Base-by-base conservation (phyloP, 2,329 filamentous ascomycete species). In the Harringtonia aguacate region DNA sequence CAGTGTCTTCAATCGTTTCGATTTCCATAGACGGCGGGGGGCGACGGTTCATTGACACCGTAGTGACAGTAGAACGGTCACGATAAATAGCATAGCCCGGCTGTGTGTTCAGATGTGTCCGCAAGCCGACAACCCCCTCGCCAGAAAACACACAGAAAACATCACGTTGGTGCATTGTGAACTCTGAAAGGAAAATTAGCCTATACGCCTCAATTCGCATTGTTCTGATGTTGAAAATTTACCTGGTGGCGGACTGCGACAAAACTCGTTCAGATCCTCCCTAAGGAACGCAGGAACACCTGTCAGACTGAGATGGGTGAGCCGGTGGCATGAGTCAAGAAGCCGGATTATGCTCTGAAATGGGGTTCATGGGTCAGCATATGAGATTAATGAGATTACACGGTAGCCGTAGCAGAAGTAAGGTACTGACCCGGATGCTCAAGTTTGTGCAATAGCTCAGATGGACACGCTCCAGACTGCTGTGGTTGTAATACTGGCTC, bases 101-200 rank as follows among this genome's bases (percentile, higher is more conserved):
- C 12, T 67, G 64, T 0, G 61, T 67, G 52, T 88, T 94, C 33
- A 98, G 72, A 57, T 88, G 85, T 24, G 81, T 74, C 35, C 90
- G 82, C 22, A 98, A 76, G 34, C 77, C 76, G 35, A 70, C 69
- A 2, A 98, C 90, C 44, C 89, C 89, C 22, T 77, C 74, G 7
- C 92, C 90, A 2, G 89, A 95, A 62, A 98, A 98, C 43, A 98
- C 92, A 58, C 92, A 98, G 60, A 98, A 98, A 8, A 97, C 87
- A 42, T 90, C 83, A 50, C 92, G 80, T 61, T 98, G 92, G 58
- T 95, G 88, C 38, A 90, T 84, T 17, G 89, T 97, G 60, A 98
- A 98, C 62, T 97, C 92, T 80, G 45, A 4, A 18, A 18, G 10
- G 12, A 10, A 27, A 20, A 15, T 21, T n/a, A 44, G 27, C 12